Conservation (phyloP, 371 early-diverging fungal species). For the Mortierella sp. region DNA sequence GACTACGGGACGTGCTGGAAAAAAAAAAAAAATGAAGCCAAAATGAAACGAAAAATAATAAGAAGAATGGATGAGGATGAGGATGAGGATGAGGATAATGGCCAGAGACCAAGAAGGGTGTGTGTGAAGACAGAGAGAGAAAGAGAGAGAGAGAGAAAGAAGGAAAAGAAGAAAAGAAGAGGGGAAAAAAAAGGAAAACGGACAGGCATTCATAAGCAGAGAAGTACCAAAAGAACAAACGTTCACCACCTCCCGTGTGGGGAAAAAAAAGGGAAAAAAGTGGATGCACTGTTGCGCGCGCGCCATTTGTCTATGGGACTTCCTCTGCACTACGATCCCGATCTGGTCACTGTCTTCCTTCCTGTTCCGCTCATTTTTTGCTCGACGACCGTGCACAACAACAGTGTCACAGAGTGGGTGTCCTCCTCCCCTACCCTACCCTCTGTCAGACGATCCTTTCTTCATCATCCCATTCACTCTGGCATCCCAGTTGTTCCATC, state of each 20-base stretch:
- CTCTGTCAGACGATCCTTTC: no score
- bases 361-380: no score
- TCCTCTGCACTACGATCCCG: no score
- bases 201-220: constrained; percentile 6
- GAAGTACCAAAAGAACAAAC: neutral
- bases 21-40: neutral
- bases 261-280: constrained; percentile 9
- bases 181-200: neutral
- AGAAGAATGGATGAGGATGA: neutral
- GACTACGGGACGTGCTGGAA: neutral
- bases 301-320: no score
- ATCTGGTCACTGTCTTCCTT: no score
- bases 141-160: constrained; percentile 1
- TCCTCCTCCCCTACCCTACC: no score
- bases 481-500: no score
- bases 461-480: no score
- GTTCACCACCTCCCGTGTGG: neutral
- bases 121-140: no score
- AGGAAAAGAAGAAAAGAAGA: neutral
- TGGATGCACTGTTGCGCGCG: no score
- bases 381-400: no score
- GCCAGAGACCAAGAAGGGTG: neutral
- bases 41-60: neutral
- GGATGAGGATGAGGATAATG: neutral
- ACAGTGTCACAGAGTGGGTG: no score